Base-by-base conservation (phyloP, 768 basidiomycete genomes). In the Neoboletus magnificus region DNA sequence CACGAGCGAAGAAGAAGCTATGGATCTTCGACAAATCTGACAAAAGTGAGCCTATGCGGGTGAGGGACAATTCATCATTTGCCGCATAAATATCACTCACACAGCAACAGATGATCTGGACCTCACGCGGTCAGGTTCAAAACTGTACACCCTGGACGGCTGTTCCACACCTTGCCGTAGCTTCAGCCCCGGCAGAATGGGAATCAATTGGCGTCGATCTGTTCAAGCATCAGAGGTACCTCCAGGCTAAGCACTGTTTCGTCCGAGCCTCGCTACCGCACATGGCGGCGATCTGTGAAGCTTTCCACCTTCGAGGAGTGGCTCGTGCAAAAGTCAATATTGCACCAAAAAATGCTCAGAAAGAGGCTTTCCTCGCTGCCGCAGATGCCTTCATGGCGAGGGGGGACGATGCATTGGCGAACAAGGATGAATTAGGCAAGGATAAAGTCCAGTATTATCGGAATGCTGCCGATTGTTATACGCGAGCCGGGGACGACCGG, bases 21-120 rank as follows among this genome's bases (percentile, higher is more conserved):
- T 32, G 30, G 30, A 32, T 32, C 30, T 8, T 32, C n/a, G n/a
- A n/a, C n/a, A n/a, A n/a, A n/a, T n/a, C n/a, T n/a, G n/a, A n/a
- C n/a, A n/a, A n/a, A n/a, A 74, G 78, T 18, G 78, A 82, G 40
- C 77, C 84, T 2, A 83, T 87, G 81, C 73, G 76, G 60, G 86
- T 86, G 47, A 59, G 43, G 16, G 1, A 45, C 2, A 2, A 3
- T 22, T 25, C 8, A 12, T 13, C 5, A 20, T 3, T 47, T 64
- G 27, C 25, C 3, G 13, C n/a, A 6, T 29, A 27, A 11, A 13
- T 1, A 6, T 36, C 29, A 15, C 42, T 63, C 18, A 60, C 22
- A 9, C 8, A 1, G 10, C 8, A 6, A 22, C 51, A 87, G 86
- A 62, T 71, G 6, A 70, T 83, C 30, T 87, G 85, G 86, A 74